Conservation (phyloP, 192 early-diverging fungal species). For the Coemansia sp. region DNA sequence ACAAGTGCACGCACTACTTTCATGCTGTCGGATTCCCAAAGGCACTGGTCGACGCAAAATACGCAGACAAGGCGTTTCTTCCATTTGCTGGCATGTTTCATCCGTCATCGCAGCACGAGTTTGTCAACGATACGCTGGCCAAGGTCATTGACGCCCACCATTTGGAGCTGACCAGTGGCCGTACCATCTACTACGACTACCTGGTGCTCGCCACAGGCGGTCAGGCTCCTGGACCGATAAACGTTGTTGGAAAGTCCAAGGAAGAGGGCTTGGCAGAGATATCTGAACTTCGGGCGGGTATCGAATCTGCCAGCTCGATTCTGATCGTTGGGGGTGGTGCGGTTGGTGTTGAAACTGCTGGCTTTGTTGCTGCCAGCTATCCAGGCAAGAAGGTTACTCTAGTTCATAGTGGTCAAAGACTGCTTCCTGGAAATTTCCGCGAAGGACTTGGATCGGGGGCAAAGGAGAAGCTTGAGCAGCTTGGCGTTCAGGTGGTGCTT, state of each 20-base stretch:
- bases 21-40: constrained; percentile 55
- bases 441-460: constrained; percentile 38
- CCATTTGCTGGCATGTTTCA: constrained; percentile 53
- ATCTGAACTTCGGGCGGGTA: constrained; percentile 21
- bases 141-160: constrained; percentile 27
- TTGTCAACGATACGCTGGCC: constrained; percentile 43
- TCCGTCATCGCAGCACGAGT: constrained; percentile 30
- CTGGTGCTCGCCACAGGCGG: constrained; percentile 58
- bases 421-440: constrained; percentile 55
- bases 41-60: constrained; percentile 46
- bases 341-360: constrained; percentile 60
- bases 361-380: constrained; percentile 52
- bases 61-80: constrained; percentile 53
- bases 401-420: constrained; percentile 46
- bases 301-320: constrained; percentile 47
- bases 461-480: constrained; percentile 33
- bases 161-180: constrained; percentile 43
- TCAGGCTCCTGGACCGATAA: constrained; percentile 46
- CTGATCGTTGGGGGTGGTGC: constrained; percentile 63
- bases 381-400: constrained; percentile 48
- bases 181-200: constrained; percentile 50
- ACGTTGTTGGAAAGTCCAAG: constrained; percentile 29
- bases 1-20: constrained; percentile 57
- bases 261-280: constrained; percentile 42
- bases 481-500: constrained; percentile 56